phyloP scores from a whole-genome alignment of 768 basidiomycete species.

The Pulveroboletus sp. region DNA sequence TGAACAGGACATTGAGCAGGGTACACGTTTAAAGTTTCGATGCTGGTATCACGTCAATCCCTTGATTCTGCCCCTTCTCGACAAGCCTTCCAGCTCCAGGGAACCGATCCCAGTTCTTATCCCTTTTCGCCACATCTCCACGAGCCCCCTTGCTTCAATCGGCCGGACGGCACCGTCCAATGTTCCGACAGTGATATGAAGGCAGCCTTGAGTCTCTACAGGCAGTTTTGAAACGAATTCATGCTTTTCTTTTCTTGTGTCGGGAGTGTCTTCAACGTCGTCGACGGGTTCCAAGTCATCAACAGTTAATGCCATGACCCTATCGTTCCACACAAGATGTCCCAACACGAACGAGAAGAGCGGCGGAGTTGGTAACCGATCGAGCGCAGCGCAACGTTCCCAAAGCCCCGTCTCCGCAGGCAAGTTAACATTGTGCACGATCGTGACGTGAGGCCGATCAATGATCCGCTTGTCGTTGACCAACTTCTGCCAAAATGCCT shows the following conservation, averaged over 20 bases:
- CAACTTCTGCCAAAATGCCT: conserved; percentile 48
- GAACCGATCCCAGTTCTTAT: conserved; percentile 26
- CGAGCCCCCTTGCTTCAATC: conserved; percentile 67
- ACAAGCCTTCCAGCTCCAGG: conserved; percentile 27
- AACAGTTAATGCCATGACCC: conserved; percentile 78
- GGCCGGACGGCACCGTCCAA: conserved; percentile 44
- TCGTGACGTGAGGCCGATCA: conserved; percentile 75
- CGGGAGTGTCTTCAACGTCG: conserved; percentile 26
- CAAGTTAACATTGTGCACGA: conserved; percentile 66
- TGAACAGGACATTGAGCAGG: no score
- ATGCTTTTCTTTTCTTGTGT: conserved; percentile 35
- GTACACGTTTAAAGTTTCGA: no score
- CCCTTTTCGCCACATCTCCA: conserved; percentile 49
- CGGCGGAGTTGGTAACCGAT: conserved; percentile 36
- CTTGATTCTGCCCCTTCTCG: conserved; percentile 31
- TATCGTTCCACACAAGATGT: conserved; percentile 66
- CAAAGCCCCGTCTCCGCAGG: conserved; percentile 39
- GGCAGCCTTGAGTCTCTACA: conserved; percentile 40
- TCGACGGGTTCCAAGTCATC: conserved; percentile 47
- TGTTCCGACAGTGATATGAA: conserved; percentile 92
- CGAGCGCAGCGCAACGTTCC: conserved; percentile 29
- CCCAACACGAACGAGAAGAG: conserved; percentile 60
- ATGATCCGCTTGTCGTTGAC: conserved; percentile 45
- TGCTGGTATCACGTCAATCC: conserved; percentile 15
- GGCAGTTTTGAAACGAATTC: conserved; percentile 49